Base-by-base conservation (phyloP, 75 land plant genomes). In the Picea glauca region DNA sequence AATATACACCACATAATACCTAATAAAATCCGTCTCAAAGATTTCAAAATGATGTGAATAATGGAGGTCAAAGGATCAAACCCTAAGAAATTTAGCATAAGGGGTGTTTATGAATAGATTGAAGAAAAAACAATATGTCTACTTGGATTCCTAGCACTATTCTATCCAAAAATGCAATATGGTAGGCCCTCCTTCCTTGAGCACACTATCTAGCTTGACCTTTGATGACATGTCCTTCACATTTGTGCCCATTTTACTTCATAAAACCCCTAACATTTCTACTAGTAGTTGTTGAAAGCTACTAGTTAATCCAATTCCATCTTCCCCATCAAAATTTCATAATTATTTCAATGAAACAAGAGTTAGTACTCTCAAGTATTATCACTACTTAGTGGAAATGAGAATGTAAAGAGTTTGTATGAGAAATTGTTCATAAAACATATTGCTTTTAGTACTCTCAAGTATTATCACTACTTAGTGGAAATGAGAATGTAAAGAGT, bases 111-210 rank as follows among this genome's bases (percentile, higher is more conserved):
- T 82, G 79, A 89, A 84, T 70, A 96, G 98, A 62, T 92, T 97
- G n/a, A 84, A 78, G 68, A 96, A 90, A 78, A 96, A 88, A 64
- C 84, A 81, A 74, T 96, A 97, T 93, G 94, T 96, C 72, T 89
- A 94, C 83, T 93, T 87, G 40, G 98, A 96, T 11, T 94, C 93
- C 62, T 87, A 88, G 74, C 97, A 96, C 99, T 97, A 96, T 15
- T 88, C 76, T 17, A 97, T 94, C 94, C 97, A 94, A 86, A 96
- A 96, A 77, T 96, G 99, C 6, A 92, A 72, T 40, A 90, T 84
- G 12, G 83, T 88, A 59, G 94, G 82, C 17, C 57, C 58, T 38
- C 86, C 90, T 33, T 81, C 80, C 60, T 78, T 57, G 7, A 85
- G 12, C 61, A 80, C 74, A 12, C 32, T 54, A 35, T 91, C 94